A percentile compares a stretch with the other conserved stretches of the same genome.
Evolutionary conservation across 176 grass and related monocot genomes (phyloP).

Genomic region (Cymbopogon citratus): DNA sequence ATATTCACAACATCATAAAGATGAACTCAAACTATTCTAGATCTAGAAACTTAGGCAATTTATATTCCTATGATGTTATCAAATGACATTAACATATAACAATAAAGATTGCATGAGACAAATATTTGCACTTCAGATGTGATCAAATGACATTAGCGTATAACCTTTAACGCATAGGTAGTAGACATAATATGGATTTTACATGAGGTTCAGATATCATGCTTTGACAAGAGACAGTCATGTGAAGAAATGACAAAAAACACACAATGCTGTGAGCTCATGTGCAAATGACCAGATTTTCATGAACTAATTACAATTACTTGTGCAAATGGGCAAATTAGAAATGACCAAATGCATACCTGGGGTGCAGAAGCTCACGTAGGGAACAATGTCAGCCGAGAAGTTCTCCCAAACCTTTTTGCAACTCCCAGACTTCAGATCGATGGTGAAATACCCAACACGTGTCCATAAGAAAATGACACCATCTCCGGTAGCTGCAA

Average conservation of each 20-base stretch:
- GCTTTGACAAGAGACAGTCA: not conserved
- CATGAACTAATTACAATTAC: no score
- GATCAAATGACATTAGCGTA: no score
- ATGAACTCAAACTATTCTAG: no score
- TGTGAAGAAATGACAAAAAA: not conserved
- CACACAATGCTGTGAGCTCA: not conserved
- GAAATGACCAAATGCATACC: not conserved
- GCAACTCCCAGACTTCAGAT: not conserved
- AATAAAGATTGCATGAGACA: no score
- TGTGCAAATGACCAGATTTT: not conserved
- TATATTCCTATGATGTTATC: no score
- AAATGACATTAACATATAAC: no score
- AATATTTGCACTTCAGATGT: no score
- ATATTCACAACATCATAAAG: no score
- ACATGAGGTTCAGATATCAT: not conserved
- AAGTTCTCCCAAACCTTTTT: not conserved
- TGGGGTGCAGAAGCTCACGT: not conserved
- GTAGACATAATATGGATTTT: not conserved
- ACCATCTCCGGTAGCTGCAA: not conserved
- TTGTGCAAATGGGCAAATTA: not conserved
- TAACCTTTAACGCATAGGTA: not conserved
- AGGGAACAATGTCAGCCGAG: not conserved
- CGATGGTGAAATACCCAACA: not conserved
- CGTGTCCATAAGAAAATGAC: not conserved
- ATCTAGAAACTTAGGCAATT: no score